Base-by-base conservation (phyloP, 352 stramenopile species). In the Phytophthora aleatoria region DNA sequence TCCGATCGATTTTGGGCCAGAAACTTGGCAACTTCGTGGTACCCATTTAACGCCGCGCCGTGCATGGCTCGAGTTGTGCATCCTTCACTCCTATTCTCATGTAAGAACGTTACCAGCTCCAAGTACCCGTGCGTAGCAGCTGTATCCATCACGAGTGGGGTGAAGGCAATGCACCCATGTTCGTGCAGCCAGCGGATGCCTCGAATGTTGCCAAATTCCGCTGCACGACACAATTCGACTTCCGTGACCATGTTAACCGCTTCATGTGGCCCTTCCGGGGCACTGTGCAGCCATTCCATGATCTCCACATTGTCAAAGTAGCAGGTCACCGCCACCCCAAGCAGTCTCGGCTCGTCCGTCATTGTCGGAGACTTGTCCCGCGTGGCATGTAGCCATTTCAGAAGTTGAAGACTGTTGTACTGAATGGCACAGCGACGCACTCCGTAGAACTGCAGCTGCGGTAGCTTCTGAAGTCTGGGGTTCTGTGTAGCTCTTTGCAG, bases 281-380 rank as follows among this genome's bases (percentile, higher is more conserved):
- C 51, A 38, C 28, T 67, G 4, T 63, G 15, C 38, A 73, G 52
- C 68, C 68, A 73, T 5, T 73, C 28, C 49, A 76, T 42, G 1
- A 69, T 59, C 31, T 67, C 57, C 9, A 61, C 57, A 33, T 76
- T 64, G 50, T 76, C 68, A 36, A 73, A 76, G 54, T 76, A 76
- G 63, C 63, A 67, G 11, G 68, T 73, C 28, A 69, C 54, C 0
- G 68, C 68, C 3, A 47, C 49, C 1, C 30, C 35, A 27, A 76
- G 68, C 12, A 76, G 43, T 39, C 48, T 45, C 3, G 24, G 2
- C 20, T 64, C 47, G 16, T 65, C 50, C 2, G 39, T 53, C 30
- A 59, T 47, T 24, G 60, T 69, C 15, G 65, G 59, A 27, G 60
- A 69, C 48, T 50, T 58, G 51, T 59, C 49, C n/a, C 44, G 47